Evolutionary conservation across 106 monocot species (phyloP), one percentile per base, ranked within the genome.

Genomic region (Hemerocallis citrina): DNA sequence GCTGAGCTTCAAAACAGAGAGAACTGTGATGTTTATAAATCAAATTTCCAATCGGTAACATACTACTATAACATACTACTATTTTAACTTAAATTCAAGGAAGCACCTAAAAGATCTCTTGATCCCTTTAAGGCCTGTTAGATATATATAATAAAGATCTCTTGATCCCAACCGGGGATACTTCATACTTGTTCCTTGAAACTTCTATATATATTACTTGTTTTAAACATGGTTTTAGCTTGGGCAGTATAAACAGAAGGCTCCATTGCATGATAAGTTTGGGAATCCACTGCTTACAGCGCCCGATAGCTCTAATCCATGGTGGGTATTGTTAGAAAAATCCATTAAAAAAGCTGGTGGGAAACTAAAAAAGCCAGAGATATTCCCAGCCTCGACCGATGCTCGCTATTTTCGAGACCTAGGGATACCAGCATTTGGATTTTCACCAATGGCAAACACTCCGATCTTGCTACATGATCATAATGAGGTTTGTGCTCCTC

Each of bases 361-460:
- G 1, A 85, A 77, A 77, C 84, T 98, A 12, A 49, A 70, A 23
- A 92, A 77, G 63, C 91, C 91, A 31, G 91, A 98, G 73, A 80
- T 92, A 46, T 98, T 98, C 49, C 91, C 96, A 28, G 96, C 91
- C 23, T 84, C 91, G 20, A 98, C 96, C 8, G 96, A 98, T 80
- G 79, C 92, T 70, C 81, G 84, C 12, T 85, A 61, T 66, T 92
- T 92, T 52, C 73, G 96, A 22, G 56, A 79, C 43, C 10, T 38
- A 7, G 96, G 91, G 27, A 43, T 98, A 59, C 88, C 96, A 29
- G 96, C 96, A 45, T 88, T 98, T 71, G 96, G 96, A 10, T 98
- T 92, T 67, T 98, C 96, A 36, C 96, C 96, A 1, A 98, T 98
- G 81, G 72, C 84, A 54, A 92, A 91, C 57, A 98, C 96, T 24